Base-by-base conservation (phyloP, 2,329 filamentous ascomycete genomes). In the Penicillium aurantiogriseum region DNA sequence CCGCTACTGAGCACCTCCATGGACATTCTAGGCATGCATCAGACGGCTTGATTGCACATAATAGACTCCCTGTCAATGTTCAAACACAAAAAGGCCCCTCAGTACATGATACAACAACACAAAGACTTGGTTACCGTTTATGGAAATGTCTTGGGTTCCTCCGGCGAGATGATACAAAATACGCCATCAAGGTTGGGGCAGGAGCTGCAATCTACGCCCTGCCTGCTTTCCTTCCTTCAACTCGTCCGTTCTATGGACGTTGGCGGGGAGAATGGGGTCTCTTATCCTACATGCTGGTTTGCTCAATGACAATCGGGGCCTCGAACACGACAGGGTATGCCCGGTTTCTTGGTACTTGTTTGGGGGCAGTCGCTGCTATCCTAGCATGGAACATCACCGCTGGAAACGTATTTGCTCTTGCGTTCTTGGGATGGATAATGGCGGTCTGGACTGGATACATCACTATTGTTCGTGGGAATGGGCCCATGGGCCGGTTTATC, bases 221-320 rank as follows among this genome's bases (percentile, higher is more conserved):
- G 73, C 90, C 95, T 65, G 88, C 94, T 2, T 99, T 96, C 69
- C 83, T 97, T 35, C 84, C 87, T 0, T 78, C 83, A 9, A 96
- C 92, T 2, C 82, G 92, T 51, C 89, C 90, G 0, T 82, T 89
- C 21, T 99, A 97, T 72, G 83, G 86, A 51, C 88, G 88, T 67
- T 97, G 92, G 91, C 83, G 93, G 71, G 93, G 93, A 31, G 94
- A 99, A 80, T 99, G 94, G 94, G 94, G 94, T 23, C 81, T 99
- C 2, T 75, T 99, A 54, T 96, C 92, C 0, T 97, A 96, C 79
- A 97, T 97, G 93, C 87, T 97, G 70, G 94, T 99, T 25, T 96
- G 92, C 71, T 92, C 90, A 38, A 97, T 97, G 92, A 99, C 93
- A 0, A 93, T 97, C 23, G 94, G 94, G 29, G 92, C 94, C 8